These are phyloP conservation scores for Cutaneotrichosporon arboriforme DNA, from an alignment of 1,284 basidiomycete genomes.

Conservation along the genomic window DNA sequence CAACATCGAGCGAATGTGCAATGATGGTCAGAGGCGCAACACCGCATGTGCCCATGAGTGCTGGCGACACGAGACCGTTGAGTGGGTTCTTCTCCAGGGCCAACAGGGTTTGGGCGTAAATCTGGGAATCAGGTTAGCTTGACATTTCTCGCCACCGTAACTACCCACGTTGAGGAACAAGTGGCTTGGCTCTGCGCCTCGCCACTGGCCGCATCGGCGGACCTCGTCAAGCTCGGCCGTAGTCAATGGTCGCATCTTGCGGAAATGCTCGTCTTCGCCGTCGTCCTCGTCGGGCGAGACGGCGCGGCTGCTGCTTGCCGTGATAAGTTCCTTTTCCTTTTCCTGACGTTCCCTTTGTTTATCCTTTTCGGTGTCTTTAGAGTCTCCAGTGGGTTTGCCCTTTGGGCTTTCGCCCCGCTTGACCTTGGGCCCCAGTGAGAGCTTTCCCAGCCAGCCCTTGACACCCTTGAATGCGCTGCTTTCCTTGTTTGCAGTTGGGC, in stretches of 20 bases:
- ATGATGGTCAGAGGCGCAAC: constrained; percentile 32
- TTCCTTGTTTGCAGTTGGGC: constrained; percentile 1
- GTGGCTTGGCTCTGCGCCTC: constrained; percentile 19
- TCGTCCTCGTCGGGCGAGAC: constrained; percentile 11
- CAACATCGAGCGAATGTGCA: constrained; percentile 33
- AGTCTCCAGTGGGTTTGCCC: neutral
- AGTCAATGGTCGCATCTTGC: constrained; percentile 3
- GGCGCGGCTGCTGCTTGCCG: neutral
- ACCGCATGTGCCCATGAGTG: constrained; percentile 23
- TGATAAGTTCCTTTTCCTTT: neutral
- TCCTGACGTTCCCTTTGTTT: neutral
- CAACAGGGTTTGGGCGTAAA: constrained; percentile 27
- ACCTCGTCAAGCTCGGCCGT: constrained; percentile 23
- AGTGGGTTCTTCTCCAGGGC: constrained; percentile 25
- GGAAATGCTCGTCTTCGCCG: constrained; percentile 9
- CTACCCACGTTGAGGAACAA: constrained; percentile 17
- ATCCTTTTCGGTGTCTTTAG: neutral
- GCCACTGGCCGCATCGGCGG: constrained; percentile 25
- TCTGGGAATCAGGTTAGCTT: constrained; percentile 13
- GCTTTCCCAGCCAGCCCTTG: constrained; percentile 4
- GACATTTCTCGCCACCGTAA: neutral
- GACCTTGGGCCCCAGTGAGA: neutral
- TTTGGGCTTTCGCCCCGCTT: neutral
- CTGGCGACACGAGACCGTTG: constrained; percentile 29
- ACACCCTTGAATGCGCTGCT: constrained; percentile 1